phyloP scores from a whole-genome alignment of 257 asterid species.

The Penstemon newberryi region DNA sequence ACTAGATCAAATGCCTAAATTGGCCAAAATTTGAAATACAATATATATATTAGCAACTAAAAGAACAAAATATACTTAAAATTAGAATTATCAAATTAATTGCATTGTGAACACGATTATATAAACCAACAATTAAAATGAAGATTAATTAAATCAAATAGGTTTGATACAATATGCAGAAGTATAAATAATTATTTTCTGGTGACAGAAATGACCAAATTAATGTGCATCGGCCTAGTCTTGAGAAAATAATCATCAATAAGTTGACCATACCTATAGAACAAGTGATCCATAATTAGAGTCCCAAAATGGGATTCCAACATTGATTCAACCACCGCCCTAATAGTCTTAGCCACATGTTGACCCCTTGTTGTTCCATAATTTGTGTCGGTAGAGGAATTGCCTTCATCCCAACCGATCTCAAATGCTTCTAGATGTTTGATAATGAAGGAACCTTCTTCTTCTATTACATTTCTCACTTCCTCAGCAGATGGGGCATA shows the following conservation, averaged over 20 bases:
- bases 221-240: constrained; percentile 34
- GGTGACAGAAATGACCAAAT: constrained; percentile 50
- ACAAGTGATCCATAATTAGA: constrained; percentile 51
- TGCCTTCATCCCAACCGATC: constrained; percentile 50
- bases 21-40: too few relatives aligned
- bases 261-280: constrained; percentile 36
- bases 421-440: constrained; percentile 35
- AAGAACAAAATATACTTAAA: too few relatives aligned
- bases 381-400: background rate
- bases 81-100: too few relatives aligned
- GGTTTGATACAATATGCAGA: too few relatives aligned
- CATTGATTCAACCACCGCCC: constrained; percentile 76
- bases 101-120: too few relatives aligned
- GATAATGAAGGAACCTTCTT: constrained; percentile 52
- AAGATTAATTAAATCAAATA: too few relatives aligned
- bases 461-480: constrained; percentile 37
- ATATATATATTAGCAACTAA: too few relatives aligned
- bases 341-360: constrained; percentile 40
- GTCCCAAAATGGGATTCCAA: constrained; percentile 50
- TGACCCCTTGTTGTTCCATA: constrained; percentile 36
- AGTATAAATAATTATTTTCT: constrained; percentile 1
- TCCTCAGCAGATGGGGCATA: constrained; percentile 60
- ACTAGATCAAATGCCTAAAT: too few relatives aligned
- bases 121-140: too few relatives aligned
- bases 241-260: constrained; percentile 43